Base-by-base conservation (phyloP, 257 asterid genomes). In the Dorcoceras hygrometricum region DNA sequence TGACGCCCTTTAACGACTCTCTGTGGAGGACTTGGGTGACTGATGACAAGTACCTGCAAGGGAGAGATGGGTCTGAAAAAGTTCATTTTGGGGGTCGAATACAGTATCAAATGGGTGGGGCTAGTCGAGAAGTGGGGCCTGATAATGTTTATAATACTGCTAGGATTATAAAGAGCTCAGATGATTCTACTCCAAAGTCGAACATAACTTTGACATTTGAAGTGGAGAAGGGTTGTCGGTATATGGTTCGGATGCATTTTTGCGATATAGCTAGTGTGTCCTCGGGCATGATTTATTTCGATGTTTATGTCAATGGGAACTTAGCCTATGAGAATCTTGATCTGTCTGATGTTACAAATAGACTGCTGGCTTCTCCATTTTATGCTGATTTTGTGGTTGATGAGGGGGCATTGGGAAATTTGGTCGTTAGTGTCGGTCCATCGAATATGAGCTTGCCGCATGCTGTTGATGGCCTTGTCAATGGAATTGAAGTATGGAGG, bases 1-100 rank as follows among this genome's bases (percentile, higher is more conserved):
- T 94, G 67, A 94, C 99, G 1, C 99, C 99, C 43, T 90, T 88
- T 59, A 94, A 94, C 29, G 99, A 94, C 78, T 88, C 99, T 16
- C 20, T 93, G 23, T 90, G 96, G 97, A 93, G 99, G 63, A 85
- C 95, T 43, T 93, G 97, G 99, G 69, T 85, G 8, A 59, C 88
- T 1, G 99, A 93, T 80, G 95, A 85, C 51, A 75, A 72, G 70
- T 75, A 65, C 79, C 57, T 86, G 32, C 67, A 66, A 27, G 76
- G 78, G 1, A 62, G 43, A 19, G 75, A 79, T 19, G 84, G 78
- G 19, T 74, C 79, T 3, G 76, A 82, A 25, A 57, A 43, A 20
- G 65, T 83, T 39, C 80, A 74, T 59, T 90, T 83, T 72, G 76
- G 87, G 53, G 99, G 96, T 10, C 76, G 82, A 74, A 87, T 90